A percentile compares a stretch with the other conserved stretches of the same genome.
phyloP scores from a whole-genome alignment of 2,329 filamentous ascomycete species.

The Ophiostoma piceae region DNA sequence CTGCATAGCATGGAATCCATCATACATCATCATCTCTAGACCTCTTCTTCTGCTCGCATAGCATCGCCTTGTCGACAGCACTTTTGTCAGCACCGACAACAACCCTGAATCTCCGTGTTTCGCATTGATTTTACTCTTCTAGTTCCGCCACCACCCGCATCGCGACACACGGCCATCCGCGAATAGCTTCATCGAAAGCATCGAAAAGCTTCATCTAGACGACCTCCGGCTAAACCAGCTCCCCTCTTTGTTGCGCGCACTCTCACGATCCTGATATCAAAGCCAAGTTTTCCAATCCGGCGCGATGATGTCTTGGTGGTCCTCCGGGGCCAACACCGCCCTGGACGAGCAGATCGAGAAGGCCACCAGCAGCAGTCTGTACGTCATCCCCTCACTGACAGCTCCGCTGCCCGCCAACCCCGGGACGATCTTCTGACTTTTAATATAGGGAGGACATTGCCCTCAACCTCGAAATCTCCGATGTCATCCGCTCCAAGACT shows the following conservation, averaged over 20 bases:
- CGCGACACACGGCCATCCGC: background rate
- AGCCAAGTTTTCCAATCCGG: background rate
- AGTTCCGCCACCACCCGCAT: background rate
- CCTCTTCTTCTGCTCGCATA: background rate
- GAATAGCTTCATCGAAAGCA: background rate
- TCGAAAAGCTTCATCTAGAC: background rate
- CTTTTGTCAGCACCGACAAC: background rate
- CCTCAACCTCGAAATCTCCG: conserved; percentile 95
- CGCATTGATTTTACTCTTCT: background rate
- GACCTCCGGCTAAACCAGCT: background rate
- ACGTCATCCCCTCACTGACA: conserved; percentile 34
- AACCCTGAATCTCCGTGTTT: background rate
- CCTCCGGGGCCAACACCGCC: conserved; percentile 80
- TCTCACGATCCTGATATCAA: background rate
- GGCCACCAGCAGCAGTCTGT: conserved; percentile 91
- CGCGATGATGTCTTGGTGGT: conserved; percentile 92
- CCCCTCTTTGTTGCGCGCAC: background rate
- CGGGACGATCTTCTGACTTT: background rate
- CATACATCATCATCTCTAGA: background rate
- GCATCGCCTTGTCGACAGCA: background rate
- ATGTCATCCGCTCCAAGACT: conserved; percentile 93
- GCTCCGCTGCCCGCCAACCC: background rate
- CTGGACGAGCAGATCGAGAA: conserved; percentile 96
- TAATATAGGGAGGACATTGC: conserved; percentile 80
- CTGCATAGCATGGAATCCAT: background rate